phyloP scores from a whole-genome alignment of 768 basidiomycete genomes.

The Podaxis mareebaensis region DNA sequence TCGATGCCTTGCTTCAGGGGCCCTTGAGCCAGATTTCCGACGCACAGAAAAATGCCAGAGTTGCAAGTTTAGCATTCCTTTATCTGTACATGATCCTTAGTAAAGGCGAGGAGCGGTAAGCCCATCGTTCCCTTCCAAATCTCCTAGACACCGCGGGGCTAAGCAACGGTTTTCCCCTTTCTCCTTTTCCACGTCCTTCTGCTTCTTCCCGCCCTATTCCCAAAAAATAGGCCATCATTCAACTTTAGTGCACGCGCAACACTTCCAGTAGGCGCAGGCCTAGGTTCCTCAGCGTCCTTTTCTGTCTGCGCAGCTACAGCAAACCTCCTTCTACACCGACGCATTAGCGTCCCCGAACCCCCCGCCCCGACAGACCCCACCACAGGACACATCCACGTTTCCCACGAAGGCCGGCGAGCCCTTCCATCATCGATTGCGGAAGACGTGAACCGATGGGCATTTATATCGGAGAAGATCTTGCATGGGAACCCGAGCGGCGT shows the following conservation, averaged over 20 bases:
- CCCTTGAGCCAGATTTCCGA: conserved; percentile 39
- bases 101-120: conserved; percentile 56
- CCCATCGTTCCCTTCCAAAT: conserved; percentile 17
- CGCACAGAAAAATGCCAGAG: conserved; percentile 37
- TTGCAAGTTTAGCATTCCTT: conserved; percentile 71
- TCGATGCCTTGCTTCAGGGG: conserved; percentile 64
- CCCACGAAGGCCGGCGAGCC: conserved; percentile 65
- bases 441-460: conserved; percentile 90
- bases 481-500: conserved; percentile 98
- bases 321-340: conserved; percentile 73
- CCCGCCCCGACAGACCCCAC: conserved; percentile 47
- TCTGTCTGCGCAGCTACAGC: conserved; percentile 85
- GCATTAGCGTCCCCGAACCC: conserved; percentile 58
- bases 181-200: conserved; percentile 20
- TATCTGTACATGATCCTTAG: conserved; percentile 90
- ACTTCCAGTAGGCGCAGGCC: conserved; percentile 91
- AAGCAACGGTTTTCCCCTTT: conserved; percentile 9
- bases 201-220: conserved; percentile 19
- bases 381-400: conserved; percentile 56
- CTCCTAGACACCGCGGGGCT: conserved; percentile 12
- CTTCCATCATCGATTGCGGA: conserved; percentile 67
- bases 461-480: conserved; percentile 91
- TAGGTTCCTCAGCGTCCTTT: conserved; percentile 96
- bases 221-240: conserved; percentile 61
- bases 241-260: conserved; percentile 84